Percentiles rank a stretch among this genome's conserved stretches.
These are phyloP conservation scores for Colletotrichum sp. DNA, from an alignment of 2,329 filamentous ascomycete species.

Conservation along the genomic window DNA sequence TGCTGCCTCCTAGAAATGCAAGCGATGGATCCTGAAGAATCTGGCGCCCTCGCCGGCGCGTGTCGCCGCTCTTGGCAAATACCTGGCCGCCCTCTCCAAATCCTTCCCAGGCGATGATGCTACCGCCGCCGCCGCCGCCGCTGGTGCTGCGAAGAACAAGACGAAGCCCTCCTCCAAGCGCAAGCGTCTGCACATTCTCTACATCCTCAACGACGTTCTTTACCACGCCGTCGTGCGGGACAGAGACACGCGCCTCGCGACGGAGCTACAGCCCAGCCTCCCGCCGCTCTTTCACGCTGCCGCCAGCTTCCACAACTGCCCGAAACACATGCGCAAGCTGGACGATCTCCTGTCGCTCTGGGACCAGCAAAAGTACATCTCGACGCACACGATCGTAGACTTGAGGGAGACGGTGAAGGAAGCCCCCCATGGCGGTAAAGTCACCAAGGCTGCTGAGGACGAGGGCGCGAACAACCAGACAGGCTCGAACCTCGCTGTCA, in stretches of 20 bases:
- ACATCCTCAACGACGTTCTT: constrained; percentile 79
- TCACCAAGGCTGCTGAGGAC: neutral
- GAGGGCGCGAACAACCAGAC: constrained; percentile 22
- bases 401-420: constrained; percentile 64
- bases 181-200: constrained; percentile 76
- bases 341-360: constrained; percentile 71
- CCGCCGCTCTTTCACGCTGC: constrained; percentile 66
- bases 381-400: constrained; percentile 55
- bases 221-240: constrained; percentile 67
- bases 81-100: constrained; percentile 71
- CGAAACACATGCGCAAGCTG: constrained; percentile 72
- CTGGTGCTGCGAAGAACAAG: neutral
- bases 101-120: constrained; percentile 46
- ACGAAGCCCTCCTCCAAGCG: constrained; percentile 63
- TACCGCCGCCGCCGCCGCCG: neutral
- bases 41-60: constrained; percentile 72
- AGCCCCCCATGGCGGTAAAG: constrained; percentile 27
- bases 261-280: constrained; percentile 63
- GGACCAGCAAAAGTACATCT: constrained; percentile 70
- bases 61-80: constrained; percentile 74
- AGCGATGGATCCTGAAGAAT: constrained; percentile 81
- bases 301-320: constrained; percentile 61
- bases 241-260: constrained; percentile 55
- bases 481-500: constrained; percentile 25
- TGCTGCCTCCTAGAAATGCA: constrained; percentile 73